Evolutionary conservation across 2,329 filamentous ascomycete species (phyloP).

Genomic region (Lachnellula willkommii): DNA sequence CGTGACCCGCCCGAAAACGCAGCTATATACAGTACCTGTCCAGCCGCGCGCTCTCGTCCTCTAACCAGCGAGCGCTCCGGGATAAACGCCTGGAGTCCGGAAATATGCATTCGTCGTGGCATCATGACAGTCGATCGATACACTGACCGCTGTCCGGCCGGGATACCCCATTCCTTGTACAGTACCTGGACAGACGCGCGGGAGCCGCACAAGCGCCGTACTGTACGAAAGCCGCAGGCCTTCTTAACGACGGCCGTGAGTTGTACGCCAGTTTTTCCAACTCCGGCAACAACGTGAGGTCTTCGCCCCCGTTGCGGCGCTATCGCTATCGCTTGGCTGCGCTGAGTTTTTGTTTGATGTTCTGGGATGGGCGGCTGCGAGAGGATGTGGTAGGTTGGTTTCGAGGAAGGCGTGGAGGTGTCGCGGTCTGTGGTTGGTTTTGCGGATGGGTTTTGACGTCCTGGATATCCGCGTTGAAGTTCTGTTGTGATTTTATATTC

Average conservation of each 20-base stretch:
- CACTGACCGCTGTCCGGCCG: slow-evolving; percentile 33
- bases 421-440: slow-evolving; percentile 25
- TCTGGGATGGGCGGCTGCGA: slow-evolving; percentile 24
- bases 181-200: slow-evolving; percentile 21
- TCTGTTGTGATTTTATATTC: background rate
- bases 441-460: background rate
- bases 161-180: slow-evolving; percentile 15
- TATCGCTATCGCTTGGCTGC: background rate
- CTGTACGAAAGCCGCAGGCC: slow-evolving; percentile 24
- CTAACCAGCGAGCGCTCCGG: slow-evolving; percentile 41
- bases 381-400: slow-evolving; percentile 32
- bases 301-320: slow-evolving; percentile 4
- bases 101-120: slow-evolving; percentile 34
- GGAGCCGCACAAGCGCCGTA: slow-evolving; percentile 29
- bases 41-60: slow-evolving; percentile 19
- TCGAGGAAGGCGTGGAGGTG: slow-evolving; percentile 16
- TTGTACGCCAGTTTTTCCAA: slow-evolving; percentile 27
- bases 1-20: slow-evolving; percentile 39
- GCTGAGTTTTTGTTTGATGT: slow-evolving; percentile 32
- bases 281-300: slow-evolving; percentile 6
- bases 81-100: slow-evolving; percentile 33
- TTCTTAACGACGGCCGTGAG: slow-evolving; percentile 30
- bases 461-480: background rate
- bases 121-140: slow-evolving; percentile 35
- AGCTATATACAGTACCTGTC: slow-evolving; percentile 34